These are phyloP conservation scores for Hibiscus trionum DNA, from an alignment of 345 rosid genomes.

Conservation along the genomic window DNA sequence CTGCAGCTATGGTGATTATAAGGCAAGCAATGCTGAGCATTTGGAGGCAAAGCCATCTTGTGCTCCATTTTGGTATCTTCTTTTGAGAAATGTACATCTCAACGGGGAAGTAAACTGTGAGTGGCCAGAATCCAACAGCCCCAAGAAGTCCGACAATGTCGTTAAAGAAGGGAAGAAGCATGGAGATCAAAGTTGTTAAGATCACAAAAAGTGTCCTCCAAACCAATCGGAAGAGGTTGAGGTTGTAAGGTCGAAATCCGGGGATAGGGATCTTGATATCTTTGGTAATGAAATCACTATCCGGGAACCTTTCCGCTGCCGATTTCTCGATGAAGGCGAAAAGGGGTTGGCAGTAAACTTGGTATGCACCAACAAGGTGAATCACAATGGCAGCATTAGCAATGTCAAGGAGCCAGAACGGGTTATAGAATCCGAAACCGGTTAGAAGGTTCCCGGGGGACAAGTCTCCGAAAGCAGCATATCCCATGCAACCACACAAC, in stretches of 20 bases:
- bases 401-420: conserved; percentile 89
- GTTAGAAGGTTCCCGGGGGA: conserved; percentile 80
- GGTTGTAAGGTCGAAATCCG: conserved; percentile 32
- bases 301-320: conserved; percentile 44
- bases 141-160: conserved; percentile 81
- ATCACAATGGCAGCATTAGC: conserved; percentile 74
- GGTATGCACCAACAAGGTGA: conserved; percentile 93
- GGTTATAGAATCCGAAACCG: conserved; percentile 71
- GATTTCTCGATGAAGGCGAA: conserved; percentile 68
- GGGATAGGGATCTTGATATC: conserved; percentile 51
- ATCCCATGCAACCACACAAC: conserved; percentile 86
- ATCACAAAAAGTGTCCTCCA: conserved; percentile 90
- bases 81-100: conserved; percentile 81
- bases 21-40: conserved; percentile 68
- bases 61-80: conserved; percentile 70
- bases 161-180: conserved; percentile 86
- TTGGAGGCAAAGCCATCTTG: conserved; percentile 67
- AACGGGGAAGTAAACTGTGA: conserved; percentile 82
- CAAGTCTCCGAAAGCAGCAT: conserved; percentile 80
- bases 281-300: conserved; percentile 44
- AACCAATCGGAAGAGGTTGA: conserved; percentile 65
- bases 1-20: conserved; percentile 59
- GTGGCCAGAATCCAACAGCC: conserved; percentile 91
- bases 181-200: conserved; percentile 57
- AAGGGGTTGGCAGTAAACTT: conserved; percentile 86